Evolutionary conservation across 495 filamentous ascomycete species (phyloP), one percentile per base, ranked within the genome.

Genomic region (Margaritispora aquatica): DNA sequence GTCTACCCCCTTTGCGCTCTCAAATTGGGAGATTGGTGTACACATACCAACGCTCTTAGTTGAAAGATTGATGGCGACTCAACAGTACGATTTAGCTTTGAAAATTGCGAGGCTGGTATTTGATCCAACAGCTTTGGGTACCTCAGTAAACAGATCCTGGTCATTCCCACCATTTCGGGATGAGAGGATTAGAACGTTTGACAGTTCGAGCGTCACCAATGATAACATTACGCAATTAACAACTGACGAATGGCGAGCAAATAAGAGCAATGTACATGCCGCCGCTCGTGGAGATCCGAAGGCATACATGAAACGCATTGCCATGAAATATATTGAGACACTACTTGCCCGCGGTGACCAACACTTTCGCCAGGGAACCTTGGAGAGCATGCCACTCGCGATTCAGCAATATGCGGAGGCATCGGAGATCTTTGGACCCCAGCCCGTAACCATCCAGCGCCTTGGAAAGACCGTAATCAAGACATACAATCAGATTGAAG

Each of bases 371-470:
- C 67, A 70, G 52, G 65, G 68, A 58, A 72, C 62, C 8, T 59
- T 75, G 15, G 72, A 74, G 62, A 50, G 48, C 8, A 54, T 76
- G 7, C 66, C 67, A 3, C 22, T 65, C 1, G 74, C 74, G 0
- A 69, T 72, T 23, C 73, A 76, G 59, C 29, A 24, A 17, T 77
- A 76, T 49, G 55, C 73, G 17, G 11, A 56, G 34, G 74, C 74
- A 1, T 63, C 66, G 3, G 63, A 77, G 24, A 10, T 77, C 22
- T 70, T 57, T 49, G 74, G 73, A 0, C 62, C 68, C 2, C 41
- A 22, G 1, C 49, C 36, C 15, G 36, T 58, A 49, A 27, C 51
- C 19, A 63, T 71, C 11, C 69, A 66, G 15, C 5, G 15, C 7
- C 5, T 34, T 5, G 29, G 29, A 5, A 34, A 34, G 15, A 15